Evolutionary conservation across 2,329 filamentous ascomycete species (phyloP), one percentile per base, ranked within the genome.

Genomic region (Pseudofabraea citricarpa): DNA sequence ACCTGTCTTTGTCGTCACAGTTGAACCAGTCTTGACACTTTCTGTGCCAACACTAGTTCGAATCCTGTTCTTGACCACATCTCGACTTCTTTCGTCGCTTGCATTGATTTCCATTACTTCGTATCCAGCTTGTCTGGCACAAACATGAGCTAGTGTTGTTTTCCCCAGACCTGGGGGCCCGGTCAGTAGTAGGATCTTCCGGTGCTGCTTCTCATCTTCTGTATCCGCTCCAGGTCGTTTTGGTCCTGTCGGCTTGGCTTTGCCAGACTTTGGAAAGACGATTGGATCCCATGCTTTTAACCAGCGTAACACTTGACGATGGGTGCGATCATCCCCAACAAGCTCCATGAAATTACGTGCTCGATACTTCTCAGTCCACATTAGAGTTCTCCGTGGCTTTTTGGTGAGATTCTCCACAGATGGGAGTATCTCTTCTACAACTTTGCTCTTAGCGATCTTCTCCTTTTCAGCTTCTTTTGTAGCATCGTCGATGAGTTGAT

Each of bases 291-390:
- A 98, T 15, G 77, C 76, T 68, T 97, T 98, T 32, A 98, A 70
- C 93, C 93, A 98, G 41, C 87, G 81, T 43, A 98, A 70, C 4
- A 98, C 91, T 47, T 85, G 77, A 47, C 93, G 81, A 64, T 98
- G 94, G 20, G 91, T 97, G 35, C 90, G 76, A 60, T 98, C 93
- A 56, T 98, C 93, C 21, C 94, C 94, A 37, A 95, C 88, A 0
- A 98, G 73, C 55, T 98, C 93, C 55, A 90, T 87, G 57, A 97
- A 98, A 56, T 83, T 91, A 48, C 81, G 81, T 21, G 93, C 93
- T 26, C 93, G 83, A 61, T 98, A 98, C 62, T 98, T 98, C 61
- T 98, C 93, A 0, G 91, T 95, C 93, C 93, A 98, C 60, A 98
- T 71, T 23, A 88, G 64, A 0, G 79, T 75, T 49, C 45, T 56